Evolutionary conservation across 768 basidiomycete species (phyloP).

Genomic region (Rickenella mellea): DNA sequence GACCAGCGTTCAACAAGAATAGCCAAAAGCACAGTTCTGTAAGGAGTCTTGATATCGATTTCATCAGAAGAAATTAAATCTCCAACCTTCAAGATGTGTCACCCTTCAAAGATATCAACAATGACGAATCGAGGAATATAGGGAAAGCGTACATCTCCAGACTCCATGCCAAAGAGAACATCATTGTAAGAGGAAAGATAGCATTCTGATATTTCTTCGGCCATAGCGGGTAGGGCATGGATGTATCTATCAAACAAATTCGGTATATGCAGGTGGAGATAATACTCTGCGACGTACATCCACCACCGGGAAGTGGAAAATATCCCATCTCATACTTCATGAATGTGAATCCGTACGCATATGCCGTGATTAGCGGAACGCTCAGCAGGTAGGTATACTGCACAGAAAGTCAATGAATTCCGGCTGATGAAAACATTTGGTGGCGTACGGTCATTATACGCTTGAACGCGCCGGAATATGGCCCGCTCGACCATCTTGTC

Average conservation of each 20-base stretch:
- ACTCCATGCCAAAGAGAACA: slow-evolving; percentile 60
- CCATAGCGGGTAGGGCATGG: slow-evolving; percentile 60
- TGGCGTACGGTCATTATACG: slow-evolving; percentile 69
- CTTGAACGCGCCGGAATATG: slow-evolving; percentile 68
- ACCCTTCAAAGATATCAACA: slow-evolving; percentile 34
- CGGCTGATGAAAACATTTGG: neutral
- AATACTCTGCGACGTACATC: slow-evolving; percentile 32
- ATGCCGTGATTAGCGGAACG: slow-evolving; percentile 50
- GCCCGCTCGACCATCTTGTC: slow-evolving; percentile 63
- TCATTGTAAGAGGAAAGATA: slow-evolving; percentile 57
- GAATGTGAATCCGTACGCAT: slow-evolving; percentile 50
- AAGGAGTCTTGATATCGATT: neutral
- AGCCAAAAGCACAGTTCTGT: slow-evolving; percentile 83
- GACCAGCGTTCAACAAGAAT: slow-evolving; percentile 62
- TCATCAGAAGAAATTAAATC: neutral
- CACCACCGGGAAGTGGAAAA: slow-evolving; percentile 29
- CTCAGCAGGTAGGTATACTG: slow-evolving; percentile 66
- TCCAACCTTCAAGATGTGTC: slow-evolving; percentile 68
- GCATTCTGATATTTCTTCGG: slow-evolving; percentile 29
- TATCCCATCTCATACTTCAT: slow-evolving; percentile 74
- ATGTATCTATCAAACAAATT: slow-evolving; percentile 35
- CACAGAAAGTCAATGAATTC: neutral
- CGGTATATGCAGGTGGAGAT: neutral
- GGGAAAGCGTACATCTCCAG: slow-evolving; percentile 55
- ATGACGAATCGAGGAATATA: neutral